Evolutionary conservation across 2,329 filamentous ascomycete genomes (phyloP), one percentile per base, ranked within the genome.

Genomic region (Raffaelea albimanens): DNA sequence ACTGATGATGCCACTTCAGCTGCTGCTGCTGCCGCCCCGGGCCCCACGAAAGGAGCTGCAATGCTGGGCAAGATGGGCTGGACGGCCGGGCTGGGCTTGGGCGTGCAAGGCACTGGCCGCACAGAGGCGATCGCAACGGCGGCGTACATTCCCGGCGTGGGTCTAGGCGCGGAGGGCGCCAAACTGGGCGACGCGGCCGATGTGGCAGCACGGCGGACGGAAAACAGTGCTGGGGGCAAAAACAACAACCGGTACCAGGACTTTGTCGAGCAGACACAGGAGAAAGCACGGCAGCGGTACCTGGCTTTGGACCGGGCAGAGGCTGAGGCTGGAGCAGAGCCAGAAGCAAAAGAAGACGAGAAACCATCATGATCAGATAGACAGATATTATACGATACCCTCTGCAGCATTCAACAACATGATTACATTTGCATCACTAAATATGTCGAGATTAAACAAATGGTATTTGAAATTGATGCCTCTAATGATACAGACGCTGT

Each of bases 51-150:
- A 61, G 82, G 82, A 13, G 80, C 80, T 0, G 77, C 78, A 3
- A 71, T 87, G 58, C 68, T 87, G 36, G 78, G 80, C 36, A 87
- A 86, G 67, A 84, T 85, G 78, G 83, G 83, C 22, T 87, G 82
- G 82, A 78, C 68, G 20, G 68, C 72, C 1, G 83, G 83, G 9
- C 70, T 74, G 48, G 82, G 83, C 0, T 67, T 87, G 4, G 83
- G 83, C 2, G 79, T 75, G 0, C 72, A 75, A 41, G 79, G 78
- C 5, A 72, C 72, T 5, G 83, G 83, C 0, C 71, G 77, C 40
- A 83, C 76, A 0, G 75, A 82, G 44, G 79, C 78, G 4, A 77
- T 87, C 46, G 72, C 74, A 25, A 80, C 80, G 13, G 73, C 77
- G 45, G 73, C 80, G 9, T 87, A 87, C 60, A 71, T 76, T 19